Evolutionary conservation across 768 basidiomycete genomes (phyloP).

Genomic region (Piloderma croceum): DNA sequence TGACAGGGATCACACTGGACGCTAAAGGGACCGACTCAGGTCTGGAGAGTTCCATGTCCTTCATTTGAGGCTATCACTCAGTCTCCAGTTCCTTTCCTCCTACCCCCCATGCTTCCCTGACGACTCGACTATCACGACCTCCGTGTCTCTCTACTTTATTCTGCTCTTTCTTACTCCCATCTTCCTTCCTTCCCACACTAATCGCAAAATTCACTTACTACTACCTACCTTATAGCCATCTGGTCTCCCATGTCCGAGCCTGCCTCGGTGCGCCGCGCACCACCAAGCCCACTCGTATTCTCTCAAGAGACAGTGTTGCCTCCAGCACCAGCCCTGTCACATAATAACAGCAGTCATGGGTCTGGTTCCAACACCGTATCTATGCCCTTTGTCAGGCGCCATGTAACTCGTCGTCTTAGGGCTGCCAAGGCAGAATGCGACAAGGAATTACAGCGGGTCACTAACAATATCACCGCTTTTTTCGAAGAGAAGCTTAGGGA

Average conservation of each 20-base stretch:
- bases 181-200: constrained; percentile 1
- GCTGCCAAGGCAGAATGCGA: constrained; percentile 96
- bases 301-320: constrained; percentile 59
- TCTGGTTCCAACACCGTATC: constrained; percentile 74
- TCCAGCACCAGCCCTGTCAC: constrained; percentile 37
- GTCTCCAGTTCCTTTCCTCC: constrained; percentile 6
- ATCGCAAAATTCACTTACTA: not conserved
- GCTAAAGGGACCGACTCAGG: too few relatives aligned
- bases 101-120: constrained; percentile 11
- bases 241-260: constrained; percentile 44
- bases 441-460: constrained; percentile 90
- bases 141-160: not conserved
- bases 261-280: constrained; percentile 47
- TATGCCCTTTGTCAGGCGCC: constrained; percentile 88
- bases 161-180: constrained; percentile 11
- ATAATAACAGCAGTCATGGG: constrained; percentile 34
- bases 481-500: constrained; percentile 88
- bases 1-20: too few relatives aligned
- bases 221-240: constrained; percentile 1
- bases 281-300: constrained; percentile 79
- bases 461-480: constrained; percentile 89
- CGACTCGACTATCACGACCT: constrained; percentile 5
- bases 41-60: too few relatives aligned
- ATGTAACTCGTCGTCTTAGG: constrained; percentile 89
- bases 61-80: too few relatives aligned